Evolutionary conservation across 306 rosid genomes (phyloP).

Genomic region (Dalbergia cochinchinensis): DNA sequence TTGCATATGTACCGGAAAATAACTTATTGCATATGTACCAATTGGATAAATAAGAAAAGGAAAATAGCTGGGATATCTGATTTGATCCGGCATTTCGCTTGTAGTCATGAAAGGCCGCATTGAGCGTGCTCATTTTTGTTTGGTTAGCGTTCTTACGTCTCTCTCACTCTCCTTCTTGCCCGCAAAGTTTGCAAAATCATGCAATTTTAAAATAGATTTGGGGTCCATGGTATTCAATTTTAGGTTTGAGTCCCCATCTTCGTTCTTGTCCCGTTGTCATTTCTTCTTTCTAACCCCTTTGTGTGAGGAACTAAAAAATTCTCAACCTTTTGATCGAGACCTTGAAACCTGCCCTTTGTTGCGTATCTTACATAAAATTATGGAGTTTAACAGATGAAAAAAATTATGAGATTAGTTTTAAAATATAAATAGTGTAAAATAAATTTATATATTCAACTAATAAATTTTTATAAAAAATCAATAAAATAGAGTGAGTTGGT

Average conservation of each 20-base stretch:
- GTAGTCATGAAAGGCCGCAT: slow-evolving; percentile 13
- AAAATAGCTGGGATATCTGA: neutral
- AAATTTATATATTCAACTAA: no score
- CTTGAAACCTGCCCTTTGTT: slow-evolving; percentile 15
- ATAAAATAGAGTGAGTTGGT: no score
- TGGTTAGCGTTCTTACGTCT: slow-evolving; percentile 39
- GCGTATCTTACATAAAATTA: neutral
- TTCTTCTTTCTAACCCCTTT: neutral
- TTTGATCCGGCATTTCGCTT: slow-evolving; percentile 11
- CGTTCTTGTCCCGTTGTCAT: slow-evolving; percentile 1
- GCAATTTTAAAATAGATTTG: slow-evolving; percentile 26
- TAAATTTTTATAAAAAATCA: no score
- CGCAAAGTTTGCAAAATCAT: slow-evolving; percentile 44
- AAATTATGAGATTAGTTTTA: no score
- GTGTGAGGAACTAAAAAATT: neutral
- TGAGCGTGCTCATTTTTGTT: neutral
- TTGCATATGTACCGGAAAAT: no score
- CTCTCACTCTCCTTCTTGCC: slow-evolving; percentile 31
- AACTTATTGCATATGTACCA: neutral
- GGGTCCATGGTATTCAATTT: slow-evolving; percentile 50
- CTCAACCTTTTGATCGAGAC: slow-evolving; percentile 24
- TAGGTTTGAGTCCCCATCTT: slow-evolving; percentile 13
- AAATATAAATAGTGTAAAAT: no score
- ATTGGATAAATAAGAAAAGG: neutral
- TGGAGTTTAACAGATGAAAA: neutral